These are phyloP conservation scores for Excoecaria agallocha DNA, from an alignment of 345 rosid genomes.

Conservation along the genomic window DNA sequence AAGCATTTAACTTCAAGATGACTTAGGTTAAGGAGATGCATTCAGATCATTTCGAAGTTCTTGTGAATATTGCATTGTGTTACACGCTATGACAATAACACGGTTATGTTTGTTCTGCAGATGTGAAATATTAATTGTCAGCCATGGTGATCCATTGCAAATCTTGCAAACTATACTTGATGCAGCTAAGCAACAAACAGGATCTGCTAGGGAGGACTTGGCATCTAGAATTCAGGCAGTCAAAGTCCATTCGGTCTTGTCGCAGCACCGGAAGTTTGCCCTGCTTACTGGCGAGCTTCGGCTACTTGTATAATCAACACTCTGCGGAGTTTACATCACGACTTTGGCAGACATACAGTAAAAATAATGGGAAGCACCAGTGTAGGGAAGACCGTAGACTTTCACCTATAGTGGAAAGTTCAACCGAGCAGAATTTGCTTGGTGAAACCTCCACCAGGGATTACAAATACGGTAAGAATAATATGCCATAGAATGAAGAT, in stretches of 20 bases:
- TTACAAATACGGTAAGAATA: too few species aligned
- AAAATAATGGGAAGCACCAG: too few species aligned
- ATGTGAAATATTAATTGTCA: constrained; percentile 62
- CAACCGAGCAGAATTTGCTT: background rate
- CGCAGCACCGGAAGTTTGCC: constrained; percentile 76
- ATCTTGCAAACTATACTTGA: constrained; percentile 68
- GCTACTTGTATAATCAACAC: constrained; percentile 31
- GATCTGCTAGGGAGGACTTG: constrained; percentile 23
- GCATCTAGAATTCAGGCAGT: constrained; percentile 44
- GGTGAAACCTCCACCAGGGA: too few species aligned
- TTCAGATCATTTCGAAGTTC: background rate
- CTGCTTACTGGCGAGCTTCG: constrained; percentile 79
- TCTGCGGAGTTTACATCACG: background rate
- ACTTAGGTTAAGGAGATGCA: too few species aligned
- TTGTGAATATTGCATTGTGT: background rate
- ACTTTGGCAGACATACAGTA: background rate
- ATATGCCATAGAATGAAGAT: too few species aligned
- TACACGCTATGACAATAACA: background rate
- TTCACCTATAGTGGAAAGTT: too few species aligned
- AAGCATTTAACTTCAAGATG: background rate
- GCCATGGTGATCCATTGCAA: constrained; percentile 96
- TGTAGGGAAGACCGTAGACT: too few species aligned
- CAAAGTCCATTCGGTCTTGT: constrained; percentile 52
- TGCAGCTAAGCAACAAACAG: constrained; percentile 44
- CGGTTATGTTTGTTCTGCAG: constrained; percentile 24